These are phyloP conservation scores for Fusarium phyllophilum DNA, from an alignment of 2,329 filamentous ascomycete species.

Conservation along the genomic window DNA sequence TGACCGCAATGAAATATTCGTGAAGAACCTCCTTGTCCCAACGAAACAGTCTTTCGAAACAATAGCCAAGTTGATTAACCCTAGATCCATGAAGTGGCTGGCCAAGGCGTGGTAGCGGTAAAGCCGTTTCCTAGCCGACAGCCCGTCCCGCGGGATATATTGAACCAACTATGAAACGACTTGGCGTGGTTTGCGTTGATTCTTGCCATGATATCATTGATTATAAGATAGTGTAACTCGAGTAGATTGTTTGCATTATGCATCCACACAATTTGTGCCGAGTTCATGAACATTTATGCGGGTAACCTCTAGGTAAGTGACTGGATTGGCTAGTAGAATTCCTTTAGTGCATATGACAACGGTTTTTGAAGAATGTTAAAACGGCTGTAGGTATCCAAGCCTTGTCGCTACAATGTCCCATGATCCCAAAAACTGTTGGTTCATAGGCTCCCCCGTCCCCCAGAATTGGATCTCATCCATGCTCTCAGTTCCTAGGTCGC, in stretches of 20 bases:
- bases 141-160: slow-evolving; percentile 21
- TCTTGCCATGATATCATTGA: neutral
- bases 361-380: neutral
- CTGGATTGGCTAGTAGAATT: neutral
- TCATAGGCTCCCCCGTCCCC: neutral
- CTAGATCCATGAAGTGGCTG: slow-evolving; percentile 9
- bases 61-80: neutral
- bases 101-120: slow-evolving; percentile 11
- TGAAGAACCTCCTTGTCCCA: neutral
- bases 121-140: slow-evolving; percentile 38
- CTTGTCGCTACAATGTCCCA: neutral
- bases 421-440: neutral
- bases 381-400: neutral
- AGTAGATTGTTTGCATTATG: neutral
- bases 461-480: neutral
- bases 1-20: neutral
- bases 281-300: neutral
- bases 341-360: neutral
- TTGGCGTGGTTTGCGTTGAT: neutral
- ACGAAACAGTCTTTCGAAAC: neutral
- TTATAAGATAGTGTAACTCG: neutral
- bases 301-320: neutral
- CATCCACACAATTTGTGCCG: neutral
- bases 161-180: neutral
- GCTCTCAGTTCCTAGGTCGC: slow-evolving; percentile 1